Evolutionary conservation across 148 eudicot species (phyloP).

Genomic region (Amaranthus cruentus): DNA sequence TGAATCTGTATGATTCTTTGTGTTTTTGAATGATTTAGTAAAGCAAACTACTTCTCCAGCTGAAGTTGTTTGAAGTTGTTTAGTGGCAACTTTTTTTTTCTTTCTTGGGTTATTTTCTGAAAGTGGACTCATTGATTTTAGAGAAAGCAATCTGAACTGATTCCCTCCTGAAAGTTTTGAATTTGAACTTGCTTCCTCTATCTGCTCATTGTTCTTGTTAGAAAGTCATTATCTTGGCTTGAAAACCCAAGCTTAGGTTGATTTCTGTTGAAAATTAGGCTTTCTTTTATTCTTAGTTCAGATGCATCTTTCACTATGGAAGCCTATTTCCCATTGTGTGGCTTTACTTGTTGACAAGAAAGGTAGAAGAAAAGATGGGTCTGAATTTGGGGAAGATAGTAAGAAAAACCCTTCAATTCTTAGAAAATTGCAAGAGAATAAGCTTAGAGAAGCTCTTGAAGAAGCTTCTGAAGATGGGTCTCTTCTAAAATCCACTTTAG

Average conservation of each 20-base stretch:
- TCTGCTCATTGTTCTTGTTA: slow-evolving; percentile 14
- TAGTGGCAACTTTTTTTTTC: slow-evolving; percentile 15
- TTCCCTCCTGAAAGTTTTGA: slow-evolving; percentile 36
- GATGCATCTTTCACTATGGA: slow-evolving; percentile 98
- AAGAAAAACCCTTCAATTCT: slow-evolving; percentile 52
- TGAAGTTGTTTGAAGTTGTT: slow-evolving; percentile 13
- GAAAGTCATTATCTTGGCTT: slow-evolving; percentile 6
- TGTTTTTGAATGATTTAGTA: slow-evolving; percentile 23
- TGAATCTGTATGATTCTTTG: slow-evolving; percentile 25
- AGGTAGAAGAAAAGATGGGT: slow-evolving; percentile 63
- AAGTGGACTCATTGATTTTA: slow-evolving; percentile 32
- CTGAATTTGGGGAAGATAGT: slow-evolving; percentile 39
- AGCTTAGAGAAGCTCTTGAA: slow-evolving; percentile 87
- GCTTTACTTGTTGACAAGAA: slow-evolving; percentile 67
- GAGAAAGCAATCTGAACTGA: slow-evolving; percentile 27
- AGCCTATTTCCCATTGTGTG: slow-evolving; percentile 84
- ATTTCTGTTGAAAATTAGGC: neutral
- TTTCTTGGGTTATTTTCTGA: slow-evolving; percentile 4
- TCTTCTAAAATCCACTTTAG: slow-evolving; percentile 60
- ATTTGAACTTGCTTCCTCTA: slow-evolving; percentile 26
- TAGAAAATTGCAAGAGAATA: slow-evolving; percentile 65
- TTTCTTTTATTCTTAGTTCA: slow-evolving; percentile 19
- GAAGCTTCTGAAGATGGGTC: slow-evolving; percentile 98
- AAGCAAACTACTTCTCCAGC: slow-evolving; percentile 10
- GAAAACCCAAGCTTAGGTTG: neutral